Percentiles rank a stretch among this genome's conserved stretches.
Evolutionary conservation across 1,284 basidiomycete species (phyloP).

Genomic region (Fomes fomentarius): DNA sequence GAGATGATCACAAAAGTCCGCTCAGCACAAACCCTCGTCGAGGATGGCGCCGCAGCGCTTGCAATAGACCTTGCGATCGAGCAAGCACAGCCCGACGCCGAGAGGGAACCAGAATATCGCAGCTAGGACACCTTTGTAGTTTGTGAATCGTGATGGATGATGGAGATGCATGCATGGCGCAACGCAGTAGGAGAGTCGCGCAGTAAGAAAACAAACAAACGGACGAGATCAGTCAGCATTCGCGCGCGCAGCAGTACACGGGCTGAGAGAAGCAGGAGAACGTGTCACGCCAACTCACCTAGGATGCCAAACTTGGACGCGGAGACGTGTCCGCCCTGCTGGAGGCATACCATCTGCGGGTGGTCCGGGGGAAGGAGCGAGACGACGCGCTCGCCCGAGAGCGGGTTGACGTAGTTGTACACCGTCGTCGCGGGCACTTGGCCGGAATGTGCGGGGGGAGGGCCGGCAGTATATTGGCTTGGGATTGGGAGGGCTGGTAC

Average conservation of each 20-base stretch:
- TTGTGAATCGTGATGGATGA: too few species aligned
- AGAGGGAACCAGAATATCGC: slow-evolving; percentile 84
- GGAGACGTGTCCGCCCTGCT: slow-evolving; percentile 67
- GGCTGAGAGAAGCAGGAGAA: not conserved
- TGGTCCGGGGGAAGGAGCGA: slow-evolving; percentile 70
- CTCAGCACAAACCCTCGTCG: slow-evolving; percentile 40
- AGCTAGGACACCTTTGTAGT: slow-evolving; percentile 67
- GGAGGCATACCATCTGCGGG: slow-evolving; percentile 80
- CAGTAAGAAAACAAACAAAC: not conserved
- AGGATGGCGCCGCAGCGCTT: slow-evolving; percentile 50
- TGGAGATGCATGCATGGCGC: too few species aligned
- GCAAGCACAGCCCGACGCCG: slow-evolving; percentile 71
- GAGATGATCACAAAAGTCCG: not conserved
- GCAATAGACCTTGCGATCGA: slow-evolving; percentile 72
- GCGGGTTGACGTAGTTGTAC: slow-evolving; percentile 50
- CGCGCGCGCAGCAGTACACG: not conserved
- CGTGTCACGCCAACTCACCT: slow-evolving; percentile 50
- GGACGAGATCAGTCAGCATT: not conserved
- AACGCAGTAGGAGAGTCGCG: too few species aligned
- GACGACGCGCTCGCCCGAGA: slow-evolving; percentile 47
- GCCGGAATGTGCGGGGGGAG: slow-evolving; percentile 17
- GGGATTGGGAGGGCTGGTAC: slow-evolving; percentile 6
- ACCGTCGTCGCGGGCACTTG: slow-evolving; percentile 36
- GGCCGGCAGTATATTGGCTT: slow-evolving; percentile 19
- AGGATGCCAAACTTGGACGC: slow-evolving; percentile 66